These are phyloP conservation scores for Pachysolen tannophilus DNA, from an alignment of 805 yeast species.

Conservation along the genomic window DNA sequence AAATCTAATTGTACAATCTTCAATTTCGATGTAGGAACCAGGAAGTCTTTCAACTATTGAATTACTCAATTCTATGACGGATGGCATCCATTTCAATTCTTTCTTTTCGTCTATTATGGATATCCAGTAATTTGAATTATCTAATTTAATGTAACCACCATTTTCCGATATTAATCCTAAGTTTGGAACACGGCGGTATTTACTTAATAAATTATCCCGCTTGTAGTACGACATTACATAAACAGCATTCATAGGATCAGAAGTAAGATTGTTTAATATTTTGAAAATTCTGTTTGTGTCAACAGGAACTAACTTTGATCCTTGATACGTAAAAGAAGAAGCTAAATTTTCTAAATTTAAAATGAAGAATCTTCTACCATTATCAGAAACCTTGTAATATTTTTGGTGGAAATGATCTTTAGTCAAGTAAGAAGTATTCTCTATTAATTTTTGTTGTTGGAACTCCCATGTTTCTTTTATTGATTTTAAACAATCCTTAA, in stretches of 20 bases:
- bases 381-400: slow-evolving; percentile 16
- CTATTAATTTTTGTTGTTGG: slow-evolving; percentile 24
- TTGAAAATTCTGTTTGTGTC: slow-evolving; percentile 53
- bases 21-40: slow-evolving; percentile 62
- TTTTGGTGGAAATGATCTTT: slow-evolving; percentile 27
- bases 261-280: slow-evolving; percentile 50
- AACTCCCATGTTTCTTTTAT: slow-evolving; percentile 45
- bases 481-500: slow-evolving; percentile 41
- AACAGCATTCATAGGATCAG: slow-evolving; percentile 55
- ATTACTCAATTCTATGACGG: slow-evolving; percentile 44
- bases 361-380: slow-evolving; percentile 38
- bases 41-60: slow-evolving; percentile 72
- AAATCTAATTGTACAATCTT: slow-evolving; percentile 70
- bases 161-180: slow-evolving; percentile 85
- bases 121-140: slow-evolving; percentile 48
- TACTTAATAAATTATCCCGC: slow-evolving; percentile 54
- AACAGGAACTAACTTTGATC: slow-evolving; percentile 35
- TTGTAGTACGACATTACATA: slow-evolving; percentile 64
- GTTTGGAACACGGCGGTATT: slow-evolving; percentile 58
- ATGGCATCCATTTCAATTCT: slow-evolving; percentile 50
- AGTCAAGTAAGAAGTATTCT: slow-evolving; percentile 13
- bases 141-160: slow-evolving; percentile 69
- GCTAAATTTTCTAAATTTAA: slow-evolving; percentile 42
- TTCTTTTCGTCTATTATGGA: slow-evolving; percentile 46
- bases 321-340: slow-evolving; percentile 22